Conservation (phyloP, 2,329 filamentous ascomycete genomes). For the Colletotrichum trifolii region DNA sequence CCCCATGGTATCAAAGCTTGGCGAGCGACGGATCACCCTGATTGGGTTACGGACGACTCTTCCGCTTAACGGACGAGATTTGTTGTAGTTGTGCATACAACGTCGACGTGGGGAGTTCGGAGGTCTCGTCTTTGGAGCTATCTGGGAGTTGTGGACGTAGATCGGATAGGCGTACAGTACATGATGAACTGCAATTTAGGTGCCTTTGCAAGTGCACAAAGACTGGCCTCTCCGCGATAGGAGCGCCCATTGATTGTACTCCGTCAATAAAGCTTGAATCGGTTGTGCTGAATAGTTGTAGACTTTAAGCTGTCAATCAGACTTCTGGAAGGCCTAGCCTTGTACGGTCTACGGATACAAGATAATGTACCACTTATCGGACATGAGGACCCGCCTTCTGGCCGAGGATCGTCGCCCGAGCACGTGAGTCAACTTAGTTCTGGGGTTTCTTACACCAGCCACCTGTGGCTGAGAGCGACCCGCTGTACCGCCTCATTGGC, state of each 20-base stretch:
- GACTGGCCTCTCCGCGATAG: too few species aligned
- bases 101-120: constrained; percentile 6
- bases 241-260: too few species aligned
- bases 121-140: neutral
- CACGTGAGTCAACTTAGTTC: constrained; percentile 25
- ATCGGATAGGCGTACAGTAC: too few species aligned
- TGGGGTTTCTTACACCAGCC: constrained; percentile 12
- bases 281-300: too few species aligned
- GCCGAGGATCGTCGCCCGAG: constrained; percentile 1
- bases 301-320: too few species aligned
- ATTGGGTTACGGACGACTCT: constrained; percentile 54
- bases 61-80: neutral
- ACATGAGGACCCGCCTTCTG: neutral
- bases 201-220: too few species aligned
- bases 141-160: too few species aligned
- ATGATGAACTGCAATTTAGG: too few species aligned
- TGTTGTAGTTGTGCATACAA: neutral
- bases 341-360: too few species aligned
- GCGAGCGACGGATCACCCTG: constrained; percentile 68
- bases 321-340: too few species aligned
- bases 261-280: too few species aligned
- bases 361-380: too few species aligned
- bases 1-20: constrained; percentile 68
- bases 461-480: constrained; percentile 20
- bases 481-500: constrained; percentile 46